Evolutionary conservation across 2,329 filamentous ascomycete species (phyloP).

Genomic region (Fusarium burgessii): DNA sequence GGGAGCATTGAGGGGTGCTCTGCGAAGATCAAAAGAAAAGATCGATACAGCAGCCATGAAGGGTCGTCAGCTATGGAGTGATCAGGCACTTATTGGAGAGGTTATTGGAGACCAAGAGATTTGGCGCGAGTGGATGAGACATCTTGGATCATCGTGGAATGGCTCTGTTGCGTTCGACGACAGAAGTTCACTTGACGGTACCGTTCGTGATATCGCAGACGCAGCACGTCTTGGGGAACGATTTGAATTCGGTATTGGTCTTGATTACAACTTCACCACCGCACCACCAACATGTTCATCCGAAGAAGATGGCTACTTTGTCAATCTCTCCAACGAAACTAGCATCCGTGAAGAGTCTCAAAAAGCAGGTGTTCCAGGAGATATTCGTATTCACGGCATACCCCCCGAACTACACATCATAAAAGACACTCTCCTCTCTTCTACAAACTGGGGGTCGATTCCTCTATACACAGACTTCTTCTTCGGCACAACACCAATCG

Average conservation of each 20-base stretch:
- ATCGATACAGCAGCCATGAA: constrained; percentile 43
- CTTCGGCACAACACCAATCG: constrained; percentile 52
- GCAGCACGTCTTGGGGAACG: constrained; percentile 46
- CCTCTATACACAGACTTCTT: constrained; percentile 55
- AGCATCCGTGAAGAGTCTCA: constrained; percentile 42
- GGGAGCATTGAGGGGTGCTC: constrained; percentile 42
- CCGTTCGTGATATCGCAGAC: constrained; percentile 45
- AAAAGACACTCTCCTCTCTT: constrained; percentile 28
- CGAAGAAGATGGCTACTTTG: constrained; percentile 53
- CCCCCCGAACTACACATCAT: constrained; percentile 45
- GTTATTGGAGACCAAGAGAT: constrained; percentile 56
- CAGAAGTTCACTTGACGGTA: constrained; percentile 15
- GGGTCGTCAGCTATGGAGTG: constrained; percentile 54
- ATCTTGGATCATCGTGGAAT: constrained; percentile 50
- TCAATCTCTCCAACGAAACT: constrained; percentile 44
- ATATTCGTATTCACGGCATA: constrained; percentile 45
- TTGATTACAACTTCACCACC: constrained; percentile 55
- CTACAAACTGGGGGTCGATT: constrained; percentile 48
- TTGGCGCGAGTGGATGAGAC: constrained; percentile 51
- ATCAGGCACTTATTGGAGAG: constrained; percentile 54
- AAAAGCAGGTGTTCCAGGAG: constrained; percentile 49
- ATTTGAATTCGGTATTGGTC: constrained; percentile 56
- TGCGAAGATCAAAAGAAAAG: constrained; percentile 48
- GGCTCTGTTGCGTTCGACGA: constrained; percentile 38
- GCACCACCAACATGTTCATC: constrained; percentile 53